Base-by-base conservation (phyloP, 805 yeast species). In the Maudiozyma pseudohumilis region DNA sequence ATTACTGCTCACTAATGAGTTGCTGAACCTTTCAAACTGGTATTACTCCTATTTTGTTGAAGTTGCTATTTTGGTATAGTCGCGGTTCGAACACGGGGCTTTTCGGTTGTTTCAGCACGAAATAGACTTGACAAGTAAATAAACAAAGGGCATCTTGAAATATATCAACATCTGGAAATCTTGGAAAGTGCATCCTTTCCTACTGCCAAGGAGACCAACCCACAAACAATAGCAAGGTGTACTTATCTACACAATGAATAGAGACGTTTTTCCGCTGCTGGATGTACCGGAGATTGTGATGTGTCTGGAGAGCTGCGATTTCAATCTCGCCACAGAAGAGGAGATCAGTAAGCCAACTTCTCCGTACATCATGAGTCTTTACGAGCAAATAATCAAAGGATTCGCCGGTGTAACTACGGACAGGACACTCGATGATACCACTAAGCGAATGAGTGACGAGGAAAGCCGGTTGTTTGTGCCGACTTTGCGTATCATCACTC, bases 301-400 rank as follows among this genome's bases (percentile, higher is more conserved):
- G 9, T 75, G 80, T 49, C 58, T 80, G 25, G 75, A 72, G 41
- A 74, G 74, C 39, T 77, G 83, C 52, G 78, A 75, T 40, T 72
- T 80, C 36, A 46, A 55, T 28, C 55, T 65, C 10, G 81, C 75
- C 0, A 68, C 72, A 15, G 84, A 77, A 44, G 85, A 77, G 24
- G 65, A 70, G 35, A 63, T 80, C 2, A 43, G 61, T 5, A 71
- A 66, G 46, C 89, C 89, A 9, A 69, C 77, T 1, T 63, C 75
- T 9, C 69, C 67, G 35, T 78, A 69, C 48, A 65, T 78, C 8
- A 70, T 68, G 29, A 59, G 71, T 13, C 58, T 78, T 18, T 74
- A 74, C 40, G 77, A 74, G 47, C 81, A 76, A 48, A 68, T 80
- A 18, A 56, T 80, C 25, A 83, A 77, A 36, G 63, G 71, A 4